Evolutionary conservation across 768 basidiomycete species (phyloP), one percentile per base, ranked within the genome.

Genomic region (Rhodotorula graminis): DNA sequence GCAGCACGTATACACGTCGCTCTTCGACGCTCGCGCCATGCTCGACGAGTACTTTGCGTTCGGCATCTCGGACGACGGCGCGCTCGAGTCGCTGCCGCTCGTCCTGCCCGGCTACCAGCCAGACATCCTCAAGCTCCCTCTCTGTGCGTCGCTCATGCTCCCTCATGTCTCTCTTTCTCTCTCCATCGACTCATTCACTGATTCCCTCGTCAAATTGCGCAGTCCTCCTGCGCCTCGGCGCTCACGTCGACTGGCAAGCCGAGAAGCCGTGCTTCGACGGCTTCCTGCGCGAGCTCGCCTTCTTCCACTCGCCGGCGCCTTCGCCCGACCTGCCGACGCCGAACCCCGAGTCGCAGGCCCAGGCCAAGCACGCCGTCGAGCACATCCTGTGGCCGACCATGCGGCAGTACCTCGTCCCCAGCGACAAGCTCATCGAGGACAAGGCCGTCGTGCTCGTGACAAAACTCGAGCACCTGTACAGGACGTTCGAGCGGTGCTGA

Each of bases 1-100:
- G 1, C 64, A 74, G 65, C 61, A 42, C 25, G 42, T 77, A 31
- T 50, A 66, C 47, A 15, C 78, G 67, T 60, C 64, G 9, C 73
- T 82, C 56, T 46, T 69, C 44, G 59, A 75, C 25, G 53, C 64
- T 71, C 5, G 89, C 16, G 89, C 89, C 8, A 97, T 99, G 94
- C 83, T 98, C 7, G 83, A 86, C 3, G 96, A 97, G 73, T 97
- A 99, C 81, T 98, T 98, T 79, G 89, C 88, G 3, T 81, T 98
- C 29, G 81, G 82, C 37, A 89, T 99, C 73, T 65, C 74, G 33
- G 82, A 84, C 0, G 82, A 85, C 5, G 93, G 91, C 2, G 79
- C 83, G 33, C 82, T 98, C n/a, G 85, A 89, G 76, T 87, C 85
- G 68, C 79, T 99, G 21, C 96, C 96, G 0, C 83, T 93, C 60